These are phyloP conservation scores for Trichosanthes truncata DNA, from an alignment of 306 rosid species.

Conservation along the genomic window DNA sequence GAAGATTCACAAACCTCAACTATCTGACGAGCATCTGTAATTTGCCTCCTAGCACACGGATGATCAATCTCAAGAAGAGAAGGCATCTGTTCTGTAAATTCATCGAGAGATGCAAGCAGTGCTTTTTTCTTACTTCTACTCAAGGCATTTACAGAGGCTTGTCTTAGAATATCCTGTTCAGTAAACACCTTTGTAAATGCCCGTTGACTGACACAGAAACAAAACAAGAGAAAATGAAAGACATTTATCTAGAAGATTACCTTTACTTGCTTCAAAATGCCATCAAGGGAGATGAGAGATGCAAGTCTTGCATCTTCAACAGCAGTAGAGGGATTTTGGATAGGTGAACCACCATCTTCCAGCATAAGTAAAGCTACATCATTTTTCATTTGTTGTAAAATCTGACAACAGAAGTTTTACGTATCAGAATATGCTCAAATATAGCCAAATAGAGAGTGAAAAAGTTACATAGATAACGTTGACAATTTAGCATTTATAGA, in stretches of 20 bases:
- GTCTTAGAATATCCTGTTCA: constrained; percentile 60
- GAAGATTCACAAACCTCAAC: constrained; percentile 51
- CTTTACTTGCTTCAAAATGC: constrained; percentile 87
- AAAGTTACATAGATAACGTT: neutral
- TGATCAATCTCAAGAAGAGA: constrained; percentile 92
- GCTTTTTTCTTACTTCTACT: constrained; percentile 69
- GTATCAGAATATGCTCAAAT: constrained; percentile 8
- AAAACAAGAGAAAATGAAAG: neutral
- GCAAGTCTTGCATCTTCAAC: constrained; percentile 94
- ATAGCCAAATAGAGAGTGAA: neutral
- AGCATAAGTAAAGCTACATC: constrained; percentile 68
- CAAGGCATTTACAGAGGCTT: constrained; percentile 47
- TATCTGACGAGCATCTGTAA: constrained; percentile 49
- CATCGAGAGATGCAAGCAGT: constrained; percentile 63
- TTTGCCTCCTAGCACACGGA: constrained; percentile 78
- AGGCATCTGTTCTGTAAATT: constrained; percentile 76
- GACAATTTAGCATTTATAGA: neutral
- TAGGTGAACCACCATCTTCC: constrained; percentile 70
- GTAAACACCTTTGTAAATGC: constrained; percentile 9
- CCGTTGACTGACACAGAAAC: constrained; percentile 6
- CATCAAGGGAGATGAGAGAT: constrained; percentile 89
- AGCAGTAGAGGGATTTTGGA: constrained; percentile 85
- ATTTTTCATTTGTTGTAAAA: constrained; percentile 85
- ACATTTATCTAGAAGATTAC: constrained; percentile 25
- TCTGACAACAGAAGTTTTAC: constrained; percentile 33